Evolutionary conservation across 192 early-diverging fungal genomes (phyloP).

Genomic region (Backusella macrospora): DNA sequence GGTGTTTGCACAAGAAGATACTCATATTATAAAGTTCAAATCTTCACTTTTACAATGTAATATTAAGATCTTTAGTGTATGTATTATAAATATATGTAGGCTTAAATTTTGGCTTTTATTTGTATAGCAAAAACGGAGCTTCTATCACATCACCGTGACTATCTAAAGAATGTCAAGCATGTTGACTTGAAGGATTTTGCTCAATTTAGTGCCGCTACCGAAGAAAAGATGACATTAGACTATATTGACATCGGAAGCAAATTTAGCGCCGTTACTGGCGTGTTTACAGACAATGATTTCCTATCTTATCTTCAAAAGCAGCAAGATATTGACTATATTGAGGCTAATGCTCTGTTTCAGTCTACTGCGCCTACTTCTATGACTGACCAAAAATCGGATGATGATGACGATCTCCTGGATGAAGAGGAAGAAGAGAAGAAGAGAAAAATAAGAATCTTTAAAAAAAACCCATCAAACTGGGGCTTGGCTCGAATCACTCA

Average conservation of each 20-base stretch:
- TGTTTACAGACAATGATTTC: conserved; percentile 28
- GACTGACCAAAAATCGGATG: too few species aligned
- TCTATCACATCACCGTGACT: conserved; percentile 16
- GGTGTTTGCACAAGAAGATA: conserved; percentile 20
- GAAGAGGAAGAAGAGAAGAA: neutral
- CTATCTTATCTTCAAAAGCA: conserved; percentile 22
- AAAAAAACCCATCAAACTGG: conserved; percentile 41
- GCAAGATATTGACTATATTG: conserved; percentile 29
- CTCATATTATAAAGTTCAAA: conserved; percentile 43
- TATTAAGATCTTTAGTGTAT: too few species aligned
- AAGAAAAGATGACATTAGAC: conserved; percentile 18
- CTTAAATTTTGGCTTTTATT: too few species aligned
- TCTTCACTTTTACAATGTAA: conserved; percentile 5
- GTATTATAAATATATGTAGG: too few species aligned
- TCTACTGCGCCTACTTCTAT: conserved; percentile 13
- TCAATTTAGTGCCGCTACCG: neutral
- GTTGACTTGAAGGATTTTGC: neutral
- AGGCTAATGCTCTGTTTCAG: conserved; percentile 26
- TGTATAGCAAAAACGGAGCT: conserved; percentile 18
- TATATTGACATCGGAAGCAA: conserved; percentile 11
- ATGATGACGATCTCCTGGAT: too few species aligned
- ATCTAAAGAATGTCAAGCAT: neutral
- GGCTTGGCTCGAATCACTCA: conserved; percentile 51
- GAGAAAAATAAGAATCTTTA: neutral
- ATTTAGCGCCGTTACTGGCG: conserved; percentile 32